phyloP scores from a whole-genome alignment of 75 land plant genomes.

The Cunninghamia lanceolata region DNA sequence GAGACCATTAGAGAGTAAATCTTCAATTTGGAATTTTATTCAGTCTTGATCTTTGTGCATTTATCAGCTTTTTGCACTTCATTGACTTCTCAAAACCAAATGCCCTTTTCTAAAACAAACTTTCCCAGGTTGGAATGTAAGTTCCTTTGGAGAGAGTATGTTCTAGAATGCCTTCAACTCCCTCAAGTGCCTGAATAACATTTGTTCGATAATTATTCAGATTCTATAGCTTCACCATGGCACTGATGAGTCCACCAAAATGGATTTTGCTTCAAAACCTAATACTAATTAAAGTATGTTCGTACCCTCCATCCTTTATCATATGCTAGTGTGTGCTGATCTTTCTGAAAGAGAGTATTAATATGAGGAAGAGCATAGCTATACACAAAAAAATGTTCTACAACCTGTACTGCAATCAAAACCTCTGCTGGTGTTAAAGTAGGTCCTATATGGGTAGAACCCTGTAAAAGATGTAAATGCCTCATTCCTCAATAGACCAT shows the following conservation, averaged over 20 bases:
- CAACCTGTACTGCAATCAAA: too few relatives aligned
- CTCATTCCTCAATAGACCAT: not conserved
- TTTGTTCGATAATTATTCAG: constrained; percentile 96
- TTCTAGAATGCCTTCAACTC: constrained; percentile 97
- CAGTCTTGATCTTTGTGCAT: too few relatives aligned
- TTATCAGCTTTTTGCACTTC: too few relatives aligned
- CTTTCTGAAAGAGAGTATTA: too few relatives aligned
- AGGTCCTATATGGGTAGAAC: too few relatives aligned
- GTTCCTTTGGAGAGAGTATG: constrained; percentile 98
- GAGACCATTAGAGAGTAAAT: constrained; percentile 99
- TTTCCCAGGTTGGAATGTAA: constrained; percentile 99
- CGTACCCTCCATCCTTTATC: constrained; percentile 99
- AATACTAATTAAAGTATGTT: constrained; percentile 96
- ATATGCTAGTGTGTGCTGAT: too few relatives aligned
- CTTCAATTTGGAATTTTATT: too few relatives aligned
- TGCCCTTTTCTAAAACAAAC: constrained; percentile 99
- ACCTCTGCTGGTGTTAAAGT: too few relatives aligned
- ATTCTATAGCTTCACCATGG: constrained; percentile 99
- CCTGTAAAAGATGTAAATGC: too few relatives aligned
- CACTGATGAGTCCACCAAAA: constrained; percentile 99
- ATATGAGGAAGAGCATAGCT: too few relatives aligned
- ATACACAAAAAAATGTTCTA: too few relatives aligned
- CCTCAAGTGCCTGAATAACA: constrained; percentile 99
- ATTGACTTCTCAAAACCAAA: too few relatives aligned
- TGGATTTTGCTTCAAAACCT: constrained; percentile 92